Percentiles rank a stretch among this genome's conserved stretches.
These are phyloP conservation scores for Candida nemodendra DNA, from an alignment of 805 yeast species.

Conservation along the genomic window DNA sequence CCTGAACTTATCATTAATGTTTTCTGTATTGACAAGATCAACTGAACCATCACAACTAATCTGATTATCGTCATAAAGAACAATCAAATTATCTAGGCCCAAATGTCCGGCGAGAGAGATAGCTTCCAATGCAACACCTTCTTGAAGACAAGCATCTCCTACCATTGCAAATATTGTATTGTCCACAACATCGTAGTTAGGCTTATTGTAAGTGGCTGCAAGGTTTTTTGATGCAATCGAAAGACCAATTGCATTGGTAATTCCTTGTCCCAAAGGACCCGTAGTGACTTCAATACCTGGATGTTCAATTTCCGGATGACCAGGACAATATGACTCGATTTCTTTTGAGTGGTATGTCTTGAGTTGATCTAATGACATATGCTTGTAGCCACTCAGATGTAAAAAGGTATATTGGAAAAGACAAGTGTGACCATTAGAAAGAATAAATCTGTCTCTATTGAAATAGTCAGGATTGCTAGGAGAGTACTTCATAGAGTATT, in stretches of 20 bases:
- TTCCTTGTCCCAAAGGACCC: constrained; percentile 99
- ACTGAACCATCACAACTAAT: constrained; percentile 96
- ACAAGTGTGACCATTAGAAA: constrained; percentile 96
- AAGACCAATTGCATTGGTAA: constrained; percentile 90
- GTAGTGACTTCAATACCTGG: constrained; percentile 97
- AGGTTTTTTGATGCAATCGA: constrained; percentile 91
- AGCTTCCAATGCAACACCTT: constrained; percentile 95
- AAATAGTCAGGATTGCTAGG: constrained; percentile 90
- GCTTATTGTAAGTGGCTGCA: constrained; percentile 91
- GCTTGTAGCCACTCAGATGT: constrained; percentile 81
- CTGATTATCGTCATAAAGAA: constrained; percentile 93
- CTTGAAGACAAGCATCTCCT: constrained; percentile 98
- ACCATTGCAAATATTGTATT: constrained; percentile 74
- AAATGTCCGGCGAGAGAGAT: constrained; percentile 94
- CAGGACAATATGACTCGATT: constrained; percentile 87
- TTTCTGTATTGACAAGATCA: constrained; percentile 87
- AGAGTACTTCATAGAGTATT: constrained; percentile 71
- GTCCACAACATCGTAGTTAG: constrained; percentile 68
- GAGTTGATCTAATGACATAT: constrained; percentile 73
- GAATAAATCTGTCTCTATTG: constrained; percentile 91
- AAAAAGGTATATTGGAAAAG: constrained; percentile 83
- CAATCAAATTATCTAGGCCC: constrained; percentile 86
- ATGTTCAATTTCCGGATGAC: constrained; percentile 93
- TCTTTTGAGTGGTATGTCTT: constrained; percentile 74
- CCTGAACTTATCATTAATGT: constrained; percentile 78